These are phyloP conservation scores for Annulohypoxylon nitens DNA, from an alignment of 495 filamentous ascomycete genomes.

Conservation along the genomic window DNA sequence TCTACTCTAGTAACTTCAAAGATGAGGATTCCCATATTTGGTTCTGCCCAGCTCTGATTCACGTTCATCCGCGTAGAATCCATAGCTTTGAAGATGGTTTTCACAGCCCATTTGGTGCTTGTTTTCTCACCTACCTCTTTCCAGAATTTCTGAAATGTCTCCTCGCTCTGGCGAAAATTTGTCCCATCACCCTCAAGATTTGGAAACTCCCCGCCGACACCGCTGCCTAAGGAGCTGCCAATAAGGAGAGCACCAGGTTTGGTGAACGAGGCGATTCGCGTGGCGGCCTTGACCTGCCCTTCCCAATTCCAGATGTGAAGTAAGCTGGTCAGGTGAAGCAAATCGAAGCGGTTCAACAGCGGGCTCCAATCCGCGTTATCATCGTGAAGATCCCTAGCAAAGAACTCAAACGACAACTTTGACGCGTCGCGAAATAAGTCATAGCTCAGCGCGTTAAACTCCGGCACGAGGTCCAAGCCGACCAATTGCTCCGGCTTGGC, in stretches of 20 bases:
- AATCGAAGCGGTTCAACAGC: not conserved
- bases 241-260: slow-evolving; percentile 6
- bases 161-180: slow-evolving; percentile 17
- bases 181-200: slow-evolving; percentile 12
- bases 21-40: slow-evolving; percentile 13
- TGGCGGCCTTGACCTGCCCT: slow-evolving; percentile 11
- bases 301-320: slow-evolving; percentile 21
- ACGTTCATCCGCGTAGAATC: slow-evolving; percentile 12
- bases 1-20: slow-evolving; percentile 14
- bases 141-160: slow-evolving; percentile 16
- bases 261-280: slow-evolving; percentile 13
- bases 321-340: slow-evolving; percentile 9
- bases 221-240: slow-evolving; percentile 13
- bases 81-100: slow-evolving; percentile 9
- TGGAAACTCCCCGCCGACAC: slow-evolving; percentile 10
- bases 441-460: slow-evolving; percentile 16
- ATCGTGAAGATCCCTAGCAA: slow-evolving; percentile 8
- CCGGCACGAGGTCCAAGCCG: slow-evolving; percentile 5
- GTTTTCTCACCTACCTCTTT: slow-evolving; percentile 19
- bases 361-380: slow-evolving; percentile 14
- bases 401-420: slow-evolving; percentile 11
- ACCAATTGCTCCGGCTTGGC: slow-evolving; percentile 8
- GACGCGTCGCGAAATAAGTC: slow-evolving; percentile 15
- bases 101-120: slow-evolving; percentile 1
- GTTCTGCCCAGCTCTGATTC: slow-evolving; percentile 18